Evolutionary conservation across 1,139 yeast species (phyloP).

Genomic region (Scheffersomyces illinoinensis): DNA sequence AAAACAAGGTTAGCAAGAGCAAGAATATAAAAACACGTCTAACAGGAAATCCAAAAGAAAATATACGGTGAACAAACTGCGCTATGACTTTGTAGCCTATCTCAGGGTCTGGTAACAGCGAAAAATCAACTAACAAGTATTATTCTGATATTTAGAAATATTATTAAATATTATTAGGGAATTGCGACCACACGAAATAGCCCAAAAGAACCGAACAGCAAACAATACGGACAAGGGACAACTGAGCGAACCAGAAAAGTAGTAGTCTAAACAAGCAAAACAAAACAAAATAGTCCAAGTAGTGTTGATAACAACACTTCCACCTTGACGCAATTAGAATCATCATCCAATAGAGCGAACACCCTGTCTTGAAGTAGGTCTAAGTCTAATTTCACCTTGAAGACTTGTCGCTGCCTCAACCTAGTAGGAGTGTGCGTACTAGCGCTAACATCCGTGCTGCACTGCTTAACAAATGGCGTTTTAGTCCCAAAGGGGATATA

Average conservation of each 20-base stretch:
- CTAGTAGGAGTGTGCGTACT: background rate
- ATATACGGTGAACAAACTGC: background rate
- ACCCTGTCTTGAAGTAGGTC: background rate
- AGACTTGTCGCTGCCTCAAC: background rate
- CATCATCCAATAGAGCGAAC: background rate
- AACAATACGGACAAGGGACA: background rate
- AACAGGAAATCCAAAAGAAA: background rate
- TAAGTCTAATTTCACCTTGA: background rate
- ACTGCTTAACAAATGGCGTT: background rate
- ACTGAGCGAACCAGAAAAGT: background rate
- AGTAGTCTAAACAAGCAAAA: background rate
- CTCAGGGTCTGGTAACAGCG: background rate
- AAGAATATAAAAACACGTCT: background rate
- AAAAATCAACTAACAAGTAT: background rate
- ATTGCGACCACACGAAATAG: background rate
- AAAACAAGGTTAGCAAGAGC: background rate
- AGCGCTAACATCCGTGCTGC: background rate
- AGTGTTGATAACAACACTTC: background rate
- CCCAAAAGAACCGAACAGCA: background rate
- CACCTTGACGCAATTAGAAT: background rate
- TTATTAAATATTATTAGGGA: background rate
- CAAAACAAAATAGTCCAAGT: background rate
- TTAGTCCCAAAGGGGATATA: background rate
- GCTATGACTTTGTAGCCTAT: background rate
- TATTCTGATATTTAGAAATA: too few relatives aligned